Base-by-base conservation (phyloP, 2,329 filamentous ascomycete species). In the Leptographium galeiforme region DNA sequence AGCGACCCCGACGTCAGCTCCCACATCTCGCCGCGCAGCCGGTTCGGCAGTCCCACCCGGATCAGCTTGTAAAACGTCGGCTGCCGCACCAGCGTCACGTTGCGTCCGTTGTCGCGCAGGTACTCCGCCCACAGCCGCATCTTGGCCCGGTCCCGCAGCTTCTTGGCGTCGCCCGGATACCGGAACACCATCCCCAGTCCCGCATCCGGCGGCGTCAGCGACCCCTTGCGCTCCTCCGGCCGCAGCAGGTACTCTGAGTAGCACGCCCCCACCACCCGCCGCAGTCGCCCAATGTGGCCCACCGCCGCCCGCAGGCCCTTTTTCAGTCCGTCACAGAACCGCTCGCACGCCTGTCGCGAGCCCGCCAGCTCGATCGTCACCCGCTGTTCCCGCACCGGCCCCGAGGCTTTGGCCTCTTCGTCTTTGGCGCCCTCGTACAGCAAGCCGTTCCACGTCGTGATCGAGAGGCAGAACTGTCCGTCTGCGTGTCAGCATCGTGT, bases 81-180 rank as follows among this genome's bases (percentile, higher is more conserved):
- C 65, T 98, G 93, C 54, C 93, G 86, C 55, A 98, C 85, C 51
- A 98, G 72, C 1, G 90, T 97, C 52, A 86, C 80, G 68, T 95
- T 97, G 54, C 93, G 83, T 50, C 93, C 93, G 64, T 97, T 97
- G 65, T 97, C 93, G 66, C 88, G 79, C 56, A 98, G 75, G 67
- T 98, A 98, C 69, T 98, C 93, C 55, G 87, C 89, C 93, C 93
- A 98, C 43, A 98, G 71, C 47, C 93, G 79, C 86, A 98, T 97
- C 73, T 98, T 98, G 64, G 91, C 95, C 54, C 89, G 79, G 67
- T 98, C 93, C 60, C 93, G 80, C 56, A 97, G 76, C 70, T 97
- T 97, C 64, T 90, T 87, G 40, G 90, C 81, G 70, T 98, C 94
- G 54, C 93, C 93, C 1, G 93, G 93, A 64, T 98, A 98, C 63